A percentile compares a stretch with the other conserved stretches of the same genome.
phyloP scores from a whole-genome alignment of 371 early-diverging fungal species.

The Haplosporangium sp. region DNA sequence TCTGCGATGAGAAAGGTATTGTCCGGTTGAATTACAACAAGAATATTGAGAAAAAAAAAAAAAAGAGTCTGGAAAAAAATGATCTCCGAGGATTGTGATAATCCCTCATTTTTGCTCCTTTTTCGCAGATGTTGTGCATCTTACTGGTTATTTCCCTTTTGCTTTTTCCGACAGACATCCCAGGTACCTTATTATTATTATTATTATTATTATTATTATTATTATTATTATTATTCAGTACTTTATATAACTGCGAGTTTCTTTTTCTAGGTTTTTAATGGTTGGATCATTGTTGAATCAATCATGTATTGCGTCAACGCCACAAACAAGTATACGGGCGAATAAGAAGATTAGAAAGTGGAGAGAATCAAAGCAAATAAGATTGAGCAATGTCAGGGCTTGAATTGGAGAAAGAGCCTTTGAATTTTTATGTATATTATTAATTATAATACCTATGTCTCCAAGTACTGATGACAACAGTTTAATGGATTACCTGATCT shows the following conservation, averaged over 20 bases:
- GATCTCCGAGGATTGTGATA: background rate
- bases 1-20: background rate
- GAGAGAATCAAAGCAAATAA: background rate
- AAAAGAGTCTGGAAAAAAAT: background rate
- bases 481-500: too few species aligned
- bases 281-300: background rate
- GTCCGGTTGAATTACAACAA: background rate
- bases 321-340: background rate
- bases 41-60: background rate
- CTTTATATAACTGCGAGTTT: too few species aligned
- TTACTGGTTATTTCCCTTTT: background rate
- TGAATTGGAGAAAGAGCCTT: constrained; percentile 1
- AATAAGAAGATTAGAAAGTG: background rate
- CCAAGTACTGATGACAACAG: background rate
- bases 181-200: too few species aligned
- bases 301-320: background rate
- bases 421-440: background rate
- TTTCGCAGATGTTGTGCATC: background rate
- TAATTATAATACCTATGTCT: background rate
- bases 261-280: too few species aligned
- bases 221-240: too few species aligned
- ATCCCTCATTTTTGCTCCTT: background rate
- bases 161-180: background rate
- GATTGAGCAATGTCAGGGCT: constrained; percentile 2
- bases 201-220: too few species aligned